Base-by-base conservation (phyloP, 2,329 filamentous ascomycete species). In the Cyphellophora europaea region DNA sequence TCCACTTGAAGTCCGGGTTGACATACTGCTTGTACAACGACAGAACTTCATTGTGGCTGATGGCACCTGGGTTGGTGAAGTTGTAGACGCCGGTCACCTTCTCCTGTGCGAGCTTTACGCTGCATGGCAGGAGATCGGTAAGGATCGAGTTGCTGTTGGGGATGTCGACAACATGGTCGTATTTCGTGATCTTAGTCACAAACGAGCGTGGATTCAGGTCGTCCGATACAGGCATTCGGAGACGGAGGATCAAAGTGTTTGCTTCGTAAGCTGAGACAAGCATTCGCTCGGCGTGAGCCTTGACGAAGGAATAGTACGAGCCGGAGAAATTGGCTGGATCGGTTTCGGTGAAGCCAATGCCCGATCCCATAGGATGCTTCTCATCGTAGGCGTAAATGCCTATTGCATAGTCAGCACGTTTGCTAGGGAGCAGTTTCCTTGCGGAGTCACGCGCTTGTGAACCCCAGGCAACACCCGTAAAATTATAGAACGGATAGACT, bases 31-130 rank as follows among this genome's bases (percentile, higher is more conserved):
- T 71, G 59, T 79, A 80, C 27, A 82, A 59, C 2, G 59, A 48
- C 25, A 82, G 62, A 5, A 82, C 75, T 57, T 81, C 75, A 54
- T 81, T 81, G 58, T 81, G 77, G n/a, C 74, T 77, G 53, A 82
- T 80, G 43, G 74, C 72, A 10, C 77, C 77, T 1, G 77, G 77
- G 58, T 81, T 82, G 41, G 76, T 80, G 55, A 81, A 80, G 61
- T 82, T 82, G 58, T 76, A 79, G 45, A 82, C 62, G 12, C 77
- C 77, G 1, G 67, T 72, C 27, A 79, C 76, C 27, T 62, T 59
- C 56, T 77, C 66, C 53, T 79, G 71, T 17, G 76, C 71, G 44
- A 80, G 58, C 30, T 76, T 52, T 41, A 80, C 64, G 2, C 73
- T 69, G 10, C 69, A 68, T 8, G 77, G 77, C 13, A 82, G 64